A percentile compares a stretch with the other conserved stretches of the same genome.
phyloP scores from a whole-genome alignment of 2,329 filamentous ascomycete genomes.

The Aurifilum marmelostoma region DNA sequence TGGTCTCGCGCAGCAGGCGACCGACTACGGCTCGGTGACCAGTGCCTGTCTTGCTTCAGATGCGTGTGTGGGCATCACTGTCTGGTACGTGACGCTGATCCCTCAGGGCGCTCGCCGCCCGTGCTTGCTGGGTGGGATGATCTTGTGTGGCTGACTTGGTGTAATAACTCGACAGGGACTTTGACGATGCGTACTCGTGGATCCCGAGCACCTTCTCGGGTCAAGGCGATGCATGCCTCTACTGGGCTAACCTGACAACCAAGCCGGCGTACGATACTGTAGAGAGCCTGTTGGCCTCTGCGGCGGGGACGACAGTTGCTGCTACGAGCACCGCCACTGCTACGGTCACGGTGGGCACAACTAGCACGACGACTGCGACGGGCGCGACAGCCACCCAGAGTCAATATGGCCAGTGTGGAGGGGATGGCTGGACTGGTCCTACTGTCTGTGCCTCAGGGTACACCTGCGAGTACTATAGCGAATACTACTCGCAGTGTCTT shows the following conservation, averaged over 20 bases:
- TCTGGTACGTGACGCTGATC: slow-evolving; percentile 41
- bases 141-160: not conserved
- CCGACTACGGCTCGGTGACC: slow-evolving; percentile 47
- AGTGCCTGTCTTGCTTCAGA: slow-evolving; percentile 41
- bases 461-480: slow-evolving; percentile 50
- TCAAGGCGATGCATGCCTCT: slow-evolving; percentile 43
- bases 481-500: slow-evolving; percentile 37
- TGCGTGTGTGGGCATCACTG: slow-evolving; percentile 47
- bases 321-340: slow-evolving; percentile 7
- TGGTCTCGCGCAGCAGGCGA: slow-evolving; percentile 50
- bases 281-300: slow-evolving; percentile 23
- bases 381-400: slow-evolving; percentile 11
- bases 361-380: slow-evolving; percentile 20
- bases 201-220: slow-evolving; percentile 44
- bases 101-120: not conserved
- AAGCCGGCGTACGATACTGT: slow-evolving; percentile 45
- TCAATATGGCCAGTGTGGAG: slow-evolving; percentile 29
- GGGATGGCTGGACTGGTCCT: slow-evolving; percentile 33
- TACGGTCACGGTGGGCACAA: slow-evolving; percentile 9
- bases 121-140: not conserved
- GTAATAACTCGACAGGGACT: slow-evolving; percentile 26
- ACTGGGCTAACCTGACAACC: slow-evolving; percentile 41
- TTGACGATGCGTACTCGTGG: slow-evolving; percentile 47
- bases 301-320: slow-evolving; percentile 24
- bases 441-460: slow-evolving; percentile 44